phyloP scores from a whole-genome alignment of 257 asterid genomes.

The Penstemon barbatus region DNA sequence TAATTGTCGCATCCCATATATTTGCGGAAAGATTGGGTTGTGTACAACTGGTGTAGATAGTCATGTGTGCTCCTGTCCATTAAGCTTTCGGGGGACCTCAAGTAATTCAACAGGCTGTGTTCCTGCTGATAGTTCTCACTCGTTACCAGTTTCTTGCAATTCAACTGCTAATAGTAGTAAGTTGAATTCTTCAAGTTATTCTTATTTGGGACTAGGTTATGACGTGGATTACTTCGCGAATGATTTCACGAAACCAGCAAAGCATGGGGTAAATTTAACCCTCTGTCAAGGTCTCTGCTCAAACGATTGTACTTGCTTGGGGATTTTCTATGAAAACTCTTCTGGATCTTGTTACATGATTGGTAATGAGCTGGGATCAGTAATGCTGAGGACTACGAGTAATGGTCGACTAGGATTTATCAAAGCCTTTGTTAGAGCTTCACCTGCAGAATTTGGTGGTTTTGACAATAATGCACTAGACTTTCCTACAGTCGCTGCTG shows the following conservation, averaged over 20 bases:
- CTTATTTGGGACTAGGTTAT: conserved; percentile 50
- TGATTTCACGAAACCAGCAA: conserved; percentile 46
- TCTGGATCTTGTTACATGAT: conserved; percentile 64
- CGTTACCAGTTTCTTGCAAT: conserved; percentile 55
- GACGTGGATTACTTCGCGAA: conserved; percentile 70
- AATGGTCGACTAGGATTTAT: conserved; percentile 47
- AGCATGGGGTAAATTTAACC: conserved; percentile 39
- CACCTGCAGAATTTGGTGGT: conserved; percentile 25
- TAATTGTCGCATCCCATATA: conserved; percentile 46
- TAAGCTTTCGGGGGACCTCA: conserved; percentile 37
- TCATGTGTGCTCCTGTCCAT: conserved; percentile 60
- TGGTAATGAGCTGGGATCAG: conserved; percentile 53
- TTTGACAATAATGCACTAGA: conserved; percentile 15
- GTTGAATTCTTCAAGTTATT: conserved; percentile 28
- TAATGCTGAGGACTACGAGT: conserved; percentile 30
- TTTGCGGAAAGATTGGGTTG: conserved; percentile 56
- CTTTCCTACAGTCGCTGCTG: conserved; percentile 45
- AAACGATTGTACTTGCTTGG: conserved; percentile 62
- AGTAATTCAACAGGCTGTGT: conserved; percentile 39
- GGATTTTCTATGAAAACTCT: conserved; percentile 52
- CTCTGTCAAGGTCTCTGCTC: conserved; percentile 66
- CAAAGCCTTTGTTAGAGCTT: conserved; percentile 33
- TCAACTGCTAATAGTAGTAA: conserved; percentile 27
- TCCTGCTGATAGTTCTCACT: conserved; percentile 42
- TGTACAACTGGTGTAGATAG: conserved; percentile 39